Conservation (phyloP, 139 green algal species). For the Tetraselmis chui region DNA sequence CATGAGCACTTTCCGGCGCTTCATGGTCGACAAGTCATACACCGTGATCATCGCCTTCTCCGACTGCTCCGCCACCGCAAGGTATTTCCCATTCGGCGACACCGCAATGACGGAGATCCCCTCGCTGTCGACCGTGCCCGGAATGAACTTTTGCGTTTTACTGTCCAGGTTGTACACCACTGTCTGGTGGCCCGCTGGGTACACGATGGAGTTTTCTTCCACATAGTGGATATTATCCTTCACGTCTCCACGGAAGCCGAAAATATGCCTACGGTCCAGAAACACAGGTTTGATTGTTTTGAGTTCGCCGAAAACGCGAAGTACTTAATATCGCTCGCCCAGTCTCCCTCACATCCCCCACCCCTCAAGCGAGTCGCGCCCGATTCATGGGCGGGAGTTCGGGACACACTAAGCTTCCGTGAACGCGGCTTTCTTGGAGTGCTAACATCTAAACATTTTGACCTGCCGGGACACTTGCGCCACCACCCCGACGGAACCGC, state of each 20-base stretch:
- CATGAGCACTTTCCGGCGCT: slow-evolving; percentile 72
- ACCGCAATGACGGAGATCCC: slow-evolving; percentile 70
- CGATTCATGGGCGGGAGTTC: too few species aligned
- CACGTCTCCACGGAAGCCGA: slow-evolving; percentile 61
- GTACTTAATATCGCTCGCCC: too few species aligned
- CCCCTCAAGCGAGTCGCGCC: too few species aligned
- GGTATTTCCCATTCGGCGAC: slow-evolving; percentile 53
- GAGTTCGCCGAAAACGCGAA: too few species aligned
- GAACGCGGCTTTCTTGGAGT: too few species aligned
- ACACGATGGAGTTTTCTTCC: slow-evolving; percentile 71
- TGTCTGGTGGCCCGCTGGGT: slow-evolving; percentile 64
- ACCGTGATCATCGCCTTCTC: slow-evolving; percentile 74
- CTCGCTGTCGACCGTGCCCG: slow-evolving; percentile 52
- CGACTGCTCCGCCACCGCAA: slow-evolving; percentile 72
- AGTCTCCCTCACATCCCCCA: too few species aligned
- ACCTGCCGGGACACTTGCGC: too few species aligned
- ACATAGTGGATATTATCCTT: slow-evolving; percentile 61
- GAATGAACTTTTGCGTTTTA: slow-evolving; percentile 54
- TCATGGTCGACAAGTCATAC: slow-evolving; percentile 83
- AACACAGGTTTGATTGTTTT: too few species aligned
- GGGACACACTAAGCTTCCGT: too few species aligned
- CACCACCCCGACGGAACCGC: too few species aligned
- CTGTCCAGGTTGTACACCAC: slow-evolving; percentile 69
- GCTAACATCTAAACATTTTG: too few species aligned
- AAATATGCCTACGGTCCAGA: slow-evolving; percentile 84